Conservation (phyloP, 75 land plant genomes). For the Sequoia sempervirens region DNA sequence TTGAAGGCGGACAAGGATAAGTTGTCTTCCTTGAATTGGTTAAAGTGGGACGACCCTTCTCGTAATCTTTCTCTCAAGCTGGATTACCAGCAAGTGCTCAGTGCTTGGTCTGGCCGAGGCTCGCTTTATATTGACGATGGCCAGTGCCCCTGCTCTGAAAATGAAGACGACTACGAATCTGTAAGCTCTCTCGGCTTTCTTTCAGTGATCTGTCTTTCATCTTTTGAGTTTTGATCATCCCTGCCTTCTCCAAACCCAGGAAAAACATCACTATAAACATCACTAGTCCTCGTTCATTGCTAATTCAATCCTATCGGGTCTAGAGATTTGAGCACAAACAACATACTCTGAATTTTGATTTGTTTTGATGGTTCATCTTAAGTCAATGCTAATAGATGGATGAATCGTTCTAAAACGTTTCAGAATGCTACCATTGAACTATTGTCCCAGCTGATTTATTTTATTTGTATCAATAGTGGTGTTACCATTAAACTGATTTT, state of each 20-base stretch:
- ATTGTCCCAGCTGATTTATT: background rate
- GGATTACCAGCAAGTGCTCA: slow-evolving; percentile 56
- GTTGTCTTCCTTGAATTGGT: background rate
- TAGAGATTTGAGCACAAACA: no score
- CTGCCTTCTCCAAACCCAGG: background rate
- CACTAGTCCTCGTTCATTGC: no score
- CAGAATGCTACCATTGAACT: background rate
- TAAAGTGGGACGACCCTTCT: background rate
- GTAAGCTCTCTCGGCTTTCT: background rate
- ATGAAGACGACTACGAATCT: background rate
- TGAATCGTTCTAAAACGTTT: no score
- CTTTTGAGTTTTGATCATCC: background rate
- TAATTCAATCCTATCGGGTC: no score
- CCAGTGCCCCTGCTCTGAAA: slow-evolving; percentile 10
- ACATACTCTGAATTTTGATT: no score
- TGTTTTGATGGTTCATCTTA: no score
- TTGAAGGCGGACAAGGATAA: slow-evolving; percentile 1
- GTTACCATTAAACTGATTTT: background rate
- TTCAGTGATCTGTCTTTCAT: background rate
- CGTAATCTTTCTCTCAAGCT: slow-evolving; percentile 40
- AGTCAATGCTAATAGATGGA: no score
- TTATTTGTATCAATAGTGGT: no score
- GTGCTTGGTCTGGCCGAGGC: slow-evolving; percentile 56
- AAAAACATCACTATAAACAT: background rate
- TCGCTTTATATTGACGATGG: slow-evolving; percentile 29